Conservation (phyloP, 1,139 yeast genomes). For the Saccharomyces hybrid region DNA sequence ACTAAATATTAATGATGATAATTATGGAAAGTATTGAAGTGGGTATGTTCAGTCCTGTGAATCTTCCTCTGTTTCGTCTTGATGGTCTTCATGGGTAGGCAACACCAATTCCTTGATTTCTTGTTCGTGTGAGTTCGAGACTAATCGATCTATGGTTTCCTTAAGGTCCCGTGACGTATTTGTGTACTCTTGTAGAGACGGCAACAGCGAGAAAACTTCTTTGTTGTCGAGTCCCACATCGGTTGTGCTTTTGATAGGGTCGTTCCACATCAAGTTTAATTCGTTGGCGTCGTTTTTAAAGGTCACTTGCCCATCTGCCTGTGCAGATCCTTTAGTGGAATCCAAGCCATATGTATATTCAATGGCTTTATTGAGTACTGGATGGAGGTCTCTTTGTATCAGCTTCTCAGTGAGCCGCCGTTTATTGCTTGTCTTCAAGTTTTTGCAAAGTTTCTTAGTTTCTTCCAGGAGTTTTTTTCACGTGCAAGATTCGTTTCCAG, state of each 20-base stretch:
- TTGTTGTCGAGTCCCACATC: constrained; percentile 1
- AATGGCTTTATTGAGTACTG: constrained; percentile 23
- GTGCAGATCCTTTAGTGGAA: background rate
- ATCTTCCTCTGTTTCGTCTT: background rate
- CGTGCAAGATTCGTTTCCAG: constrained; percentile 20
- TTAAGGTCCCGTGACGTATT: constrained; percentile 6
- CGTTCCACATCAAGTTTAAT: constrained; percentile 11
- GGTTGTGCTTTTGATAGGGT: background rate
- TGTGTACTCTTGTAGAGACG: constrained; percentile 9
- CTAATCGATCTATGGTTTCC: constrained; percentile 7
- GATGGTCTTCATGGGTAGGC: background rate
- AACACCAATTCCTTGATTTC: background rate
- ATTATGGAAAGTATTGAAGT: background rate
- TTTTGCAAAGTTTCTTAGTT: constrained; percentile 9
- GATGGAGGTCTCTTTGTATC: constrained; percentile 22
- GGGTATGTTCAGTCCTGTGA: background rate
- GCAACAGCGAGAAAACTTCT: constrained; percentile 6
- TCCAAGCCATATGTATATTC: constrained; percentile 23
- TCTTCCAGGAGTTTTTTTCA: constrained; percentile 19
- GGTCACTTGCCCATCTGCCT: constrained; percentile 3
- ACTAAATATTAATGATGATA: background rate
- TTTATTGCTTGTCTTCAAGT: constrained; percentile 12
- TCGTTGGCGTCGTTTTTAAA: constrained; percentile 15
- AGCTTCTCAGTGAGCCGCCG: constrained; percentile 17
- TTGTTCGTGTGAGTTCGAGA: constrained; percentile 1